Base-by-base conservation (phyloP, 2,329 filamentous ascomycete species). In the Pleurostoma richardsiae region DNA sequence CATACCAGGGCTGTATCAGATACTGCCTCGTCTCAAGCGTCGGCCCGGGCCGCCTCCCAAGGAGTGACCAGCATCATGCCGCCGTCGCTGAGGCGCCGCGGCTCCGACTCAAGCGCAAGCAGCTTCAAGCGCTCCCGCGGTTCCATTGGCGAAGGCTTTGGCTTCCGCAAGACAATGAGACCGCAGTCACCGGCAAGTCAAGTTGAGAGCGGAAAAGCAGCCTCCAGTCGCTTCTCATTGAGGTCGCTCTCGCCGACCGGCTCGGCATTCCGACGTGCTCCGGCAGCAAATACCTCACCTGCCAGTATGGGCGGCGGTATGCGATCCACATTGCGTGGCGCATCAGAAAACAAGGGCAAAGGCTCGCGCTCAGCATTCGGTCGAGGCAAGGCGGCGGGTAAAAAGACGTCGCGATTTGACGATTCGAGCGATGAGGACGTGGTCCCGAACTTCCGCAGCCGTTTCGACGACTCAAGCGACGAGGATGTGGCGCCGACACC, bases 141-240 rank as follows among this genome's bases (percentile, higher is more conserved):
- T 36, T 61, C 69, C 44, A 60, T 64, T 5, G 66, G 66, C 39
- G 65, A 73, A 40, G 73, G 74, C 1, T 77, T 82, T 45, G 76
- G 71, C 1, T 88, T 95, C 73, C 83, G 84, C 48, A 77, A 74
- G 44, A 89, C 87, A 2, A 88, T 96, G 87, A 79, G 90, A 49
- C 68, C 66, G 29, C 60, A 66, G 29, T 61, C 70, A 26, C 62
- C 67, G 11, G 54, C 60, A 5, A 45, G 48, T 3, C 43, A 46
- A 5, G 39, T 42, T 6, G 51, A 52, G 6, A 10, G 27, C 2
- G 50, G 54, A 7, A 30, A 41, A 39, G 44, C 44, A 30, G 43
- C 52, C 5, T 50, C 52, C 45, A 59, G 56, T 46, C 76, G 79
- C 28, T 84, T 88, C 58, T 88, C 83, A 49, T 70, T 90, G 31